Evolutionary conservation across 768 basidiomycete genomes (phyloP), one percentile per base, ranked within the genome.

Genomic region (Mycena alexandri): DNA sequence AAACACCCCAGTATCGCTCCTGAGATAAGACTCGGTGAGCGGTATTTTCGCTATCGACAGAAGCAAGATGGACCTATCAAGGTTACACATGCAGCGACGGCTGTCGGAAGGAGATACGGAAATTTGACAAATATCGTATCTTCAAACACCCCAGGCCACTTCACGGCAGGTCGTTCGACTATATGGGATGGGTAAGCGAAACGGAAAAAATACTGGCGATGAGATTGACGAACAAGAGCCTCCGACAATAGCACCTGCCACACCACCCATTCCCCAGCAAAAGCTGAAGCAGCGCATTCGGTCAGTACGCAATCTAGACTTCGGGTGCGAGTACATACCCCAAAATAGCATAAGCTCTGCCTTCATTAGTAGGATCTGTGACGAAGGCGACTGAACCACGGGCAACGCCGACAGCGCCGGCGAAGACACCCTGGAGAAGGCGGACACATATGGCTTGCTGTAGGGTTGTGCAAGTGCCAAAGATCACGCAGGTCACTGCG

Each of bases 221-320:
- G 11, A 33, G 21, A 50, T 34, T 10, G 36, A 52, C 53, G 29
- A n/a, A 53, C 63, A 61, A 83, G 89, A 81, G 72, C 93, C 93
- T 68, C 94, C 95, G 34, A 96, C 85, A 58, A 96, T 91, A 51
- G 93, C 92, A 48, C 95, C 95, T 51, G 90, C 87, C 14, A 96
- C 94, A 87, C 96, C 98, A 67, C 97, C 98, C 70, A 99, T 87
- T 67, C 96, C 96, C 98, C 97, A 98, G 71, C 91, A 94, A 78
- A 97, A 98, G 13, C 93, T 94, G 41, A 16, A 63, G 34, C 62
- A 54, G 64, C 36, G 46, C 54, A 58, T 53, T 33, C 47, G 61
- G 65, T 55, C 56, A 69, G 48, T 48, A 46, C 44, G 36, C 24
- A 43, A 44, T 55, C 48, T 50, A 47, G 47, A 33, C 21, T 59